Evolutionary conservation across 2,329 filamentous ascomycete species (phyloP), one percentile per base, ranked within the genome.

Genomic region (Talaromyces sp.): DNA sequence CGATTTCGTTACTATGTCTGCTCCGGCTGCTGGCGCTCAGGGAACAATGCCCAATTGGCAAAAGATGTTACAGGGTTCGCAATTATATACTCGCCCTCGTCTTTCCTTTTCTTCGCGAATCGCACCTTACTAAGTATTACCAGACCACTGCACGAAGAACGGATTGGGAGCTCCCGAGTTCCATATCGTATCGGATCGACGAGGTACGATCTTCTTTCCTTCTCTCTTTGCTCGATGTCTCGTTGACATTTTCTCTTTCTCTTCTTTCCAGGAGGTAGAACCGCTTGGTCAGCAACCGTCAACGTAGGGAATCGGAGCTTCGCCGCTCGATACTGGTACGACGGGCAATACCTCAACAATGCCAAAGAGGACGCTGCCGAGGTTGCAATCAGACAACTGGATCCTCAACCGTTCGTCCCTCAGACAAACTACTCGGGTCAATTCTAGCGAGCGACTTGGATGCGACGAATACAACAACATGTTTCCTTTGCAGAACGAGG

Each of bases 291-390:
- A 65, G 90, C 89, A 81, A 85, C 85, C 66, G 92, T 96, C 66
- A 87, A 83, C n/a, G 85, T 96, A 65, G 83, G 86, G 70, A 89
- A 88, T 62, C 80, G 84, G 60, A 84, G 80, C 56, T 84, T 91
- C 71, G 75, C 84, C n/a, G 92, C 92, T 56, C 87, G 92, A 68
- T 96, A 88, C 79, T 97, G 92, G 92, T 97, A 96, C 79, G 93
- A 96, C 77, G 92, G 92, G 67, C 88, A 92, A 75, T 92, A 92
- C 74, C 84, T 94, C 77, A 87, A 93, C 82, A 96, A 96, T 73
- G 92, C 92, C 66, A 89, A 87, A 79, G 93, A 97, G 78, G 93
- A 97, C 75, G 93, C 92, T n/a, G 92, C 93, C 69, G 92, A 97
- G 79, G 85, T 90, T 67, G 92, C 92, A 11, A 69, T 78, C 52